Conservation (phyloP, 2,329 filamentous ascomycete species). For the Monosporascus sp. region DNA sequence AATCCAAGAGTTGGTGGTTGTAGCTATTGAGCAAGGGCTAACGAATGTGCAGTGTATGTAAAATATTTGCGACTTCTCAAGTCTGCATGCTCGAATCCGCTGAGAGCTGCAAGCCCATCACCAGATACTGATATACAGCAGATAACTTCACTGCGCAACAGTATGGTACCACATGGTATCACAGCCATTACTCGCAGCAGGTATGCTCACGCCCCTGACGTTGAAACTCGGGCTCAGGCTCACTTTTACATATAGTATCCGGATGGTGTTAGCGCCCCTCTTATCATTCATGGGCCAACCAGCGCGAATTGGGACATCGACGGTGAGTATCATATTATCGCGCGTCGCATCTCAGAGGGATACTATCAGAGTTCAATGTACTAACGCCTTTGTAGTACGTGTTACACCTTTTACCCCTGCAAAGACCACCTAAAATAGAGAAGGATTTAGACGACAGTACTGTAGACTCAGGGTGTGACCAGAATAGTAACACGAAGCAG, state of each 20-base stretch:
- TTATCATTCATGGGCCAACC: constrained; percentile 42
- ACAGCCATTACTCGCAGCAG: constrained; percentile 31
- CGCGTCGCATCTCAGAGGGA: too few relatives aligned
- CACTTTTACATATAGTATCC: constrained; percentile 22
- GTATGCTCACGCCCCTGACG: constrained; percentile 23
- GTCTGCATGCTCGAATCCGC: too few relatives aligned
- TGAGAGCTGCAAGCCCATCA: not conserved
- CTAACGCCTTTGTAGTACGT: not conserved
- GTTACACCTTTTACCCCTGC: not conserved
- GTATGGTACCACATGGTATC: constrained; percentile 35
- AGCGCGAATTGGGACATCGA: constrained; percentile 43
- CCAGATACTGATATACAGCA: not conserved
- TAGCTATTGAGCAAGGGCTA: too few relatives aligned
- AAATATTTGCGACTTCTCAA: too few relatives aligned
- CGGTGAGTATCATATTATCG: not conserved
- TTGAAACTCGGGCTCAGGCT: constrained; percentile 18
- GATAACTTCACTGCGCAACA: constrained; percentile 30
- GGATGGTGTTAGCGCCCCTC: constrained; percentile 42
- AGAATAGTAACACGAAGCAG: not conserved
- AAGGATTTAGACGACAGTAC: too few relatives aligned
- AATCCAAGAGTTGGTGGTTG: too few relatives aligned
- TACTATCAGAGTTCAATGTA: not conserved
- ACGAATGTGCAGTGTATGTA: too few relatives aligned
- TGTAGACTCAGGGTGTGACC: too few relatives aligned
- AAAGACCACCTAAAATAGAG: too few relatives aligned